Conservation (phyloP, 441 rosid genomes). For the Brassica hybrid region DNA sequence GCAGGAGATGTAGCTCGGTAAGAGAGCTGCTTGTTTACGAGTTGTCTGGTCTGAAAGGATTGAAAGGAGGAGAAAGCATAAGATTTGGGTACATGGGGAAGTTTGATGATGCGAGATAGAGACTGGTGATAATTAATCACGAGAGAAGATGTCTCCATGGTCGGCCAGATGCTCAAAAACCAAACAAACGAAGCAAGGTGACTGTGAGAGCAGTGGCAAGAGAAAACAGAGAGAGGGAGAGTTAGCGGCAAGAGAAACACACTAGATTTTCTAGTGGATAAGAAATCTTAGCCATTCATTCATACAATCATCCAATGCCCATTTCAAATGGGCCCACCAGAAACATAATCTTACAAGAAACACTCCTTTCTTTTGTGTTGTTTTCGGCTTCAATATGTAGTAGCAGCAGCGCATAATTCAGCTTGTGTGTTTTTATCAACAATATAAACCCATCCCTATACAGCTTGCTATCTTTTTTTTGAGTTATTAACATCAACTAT, state of each 20-base stretch:
- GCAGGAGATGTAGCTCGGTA: slow-evolving; percentile 34
- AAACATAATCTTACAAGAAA: not conserved
- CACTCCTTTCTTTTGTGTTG: not conserved
- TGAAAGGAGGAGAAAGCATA: not conserved
- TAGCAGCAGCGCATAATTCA: no score
- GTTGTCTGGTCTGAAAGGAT: not conserved
- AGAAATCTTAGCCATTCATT: slow-evolving; percentile 7
- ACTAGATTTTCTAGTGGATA: slow-evolving; percentile 2
- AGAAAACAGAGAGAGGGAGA: not conserved
- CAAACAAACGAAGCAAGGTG: not conserved
- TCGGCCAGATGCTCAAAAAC: not conserved
- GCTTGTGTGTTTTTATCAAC: no score
- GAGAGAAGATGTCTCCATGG: not conserved
- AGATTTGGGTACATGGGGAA: not conserved
- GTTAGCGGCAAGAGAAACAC: not conserved
- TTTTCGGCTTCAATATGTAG: no score
- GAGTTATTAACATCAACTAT: not conserved
- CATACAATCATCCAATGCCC: not conserved
- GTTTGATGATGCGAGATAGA: not conserved
- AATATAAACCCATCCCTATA: not conserved
- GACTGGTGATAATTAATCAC: not conserved
- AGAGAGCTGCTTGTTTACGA: slow-evolving; percentile 18
- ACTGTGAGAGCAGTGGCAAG: not conserved
- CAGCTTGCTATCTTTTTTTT: not conserved
- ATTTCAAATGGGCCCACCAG: slow-evolving; percentile 7